Evolutionary conservation across 2,329 filamentous ascomycete species (phyloP), one percentile per base, ranked within the genome.

Genomic region (Trichoderma hamatum): DNA sequence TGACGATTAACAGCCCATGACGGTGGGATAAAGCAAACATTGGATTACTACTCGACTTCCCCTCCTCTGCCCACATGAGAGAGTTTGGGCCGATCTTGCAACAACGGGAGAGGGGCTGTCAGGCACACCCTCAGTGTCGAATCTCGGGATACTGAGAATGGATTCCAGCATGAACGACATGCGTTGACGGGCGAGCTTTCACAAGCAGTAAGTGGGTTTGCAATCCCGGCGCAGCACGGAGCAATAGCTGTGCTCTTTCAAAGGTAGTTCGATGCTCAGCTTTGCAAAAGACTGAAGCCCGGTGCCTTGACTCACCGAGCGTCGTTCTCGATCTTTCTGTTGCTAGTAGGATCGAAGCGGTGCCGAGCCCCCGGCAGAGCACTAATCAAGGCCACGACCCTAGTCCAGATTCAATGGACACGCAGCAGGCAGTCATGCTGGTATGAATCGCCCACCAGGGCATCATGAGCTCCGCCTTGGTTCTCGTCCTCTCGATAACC

Each of bases 81-180:
- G 65, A 61, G 56, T 67, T 61, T 54, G 32, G 56, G 55, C 56
- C 65, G 65, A 67, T 67, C 65, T 61, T 52, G 55, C 65, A 24
- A 61, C 65, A 26, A 61, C 21, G 30, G 43, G 65, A 60, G 65
- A 61, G 65, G 65, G 65, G 65, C 56, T 56, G 65, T 46, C 65
- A 67, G 39, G 63, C 63, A 51, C 54, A 59, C 63, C 54, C 16
- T 65, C 62, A 36, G 30, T 59, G 24, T 30, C 14, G 34, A 49
- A 49, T 43, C 36, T 26, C 24, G 63, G 14, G 39, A 32, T 32
- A 28, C 36, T 36, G 30, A 7, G 52, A n/a, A 30, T 55, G 26
- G 52, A 55, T 30, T 43, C 46, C 26, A 36, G 21, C 24, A n/a
- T 26, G 30, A 32, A 43, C 10, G 13, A 26, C 24, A 43, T 30